Conservation (phyloP, 495 filamentous ascomycete genomes). For the Aspergillus sparsus region DNA sequence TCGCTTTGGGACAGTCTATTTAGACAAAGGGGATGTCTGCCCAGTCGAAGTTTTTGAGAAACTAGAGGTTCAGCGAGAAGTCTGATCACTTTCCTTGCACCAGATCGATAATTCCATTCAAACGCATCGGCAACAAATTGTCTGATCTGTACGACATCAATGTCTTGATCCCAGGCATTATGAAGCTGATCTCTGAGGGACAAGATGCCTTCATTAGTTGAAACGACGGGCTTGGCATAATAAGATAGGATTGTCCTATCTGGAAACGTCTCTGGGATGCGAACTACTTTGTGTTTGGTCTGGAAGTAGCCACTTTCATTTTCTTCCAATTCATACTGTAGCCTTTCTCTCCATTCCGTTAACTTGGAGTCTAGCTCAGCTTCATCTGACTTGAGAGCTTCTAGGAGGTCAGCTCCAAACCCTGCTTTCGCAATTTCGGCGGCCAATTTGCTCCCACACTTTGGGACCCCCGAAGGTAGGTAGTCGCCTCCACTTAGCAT, state of each 20-base stretch:
- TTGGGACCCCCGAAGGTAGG: conserved; percentile 80
- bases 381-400: conserved; percentile 50
- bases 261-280: conserved; percentile 80
- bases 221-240: conserved; percentile 84
- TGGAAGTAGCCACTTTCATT: conserved; percentile 85
- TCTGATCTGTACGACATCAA: conserved; percentile 69
- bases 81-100: conserved; percentile 81
- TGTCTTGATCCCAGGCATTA: conserved; percentile 61
- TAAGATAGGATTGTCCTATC: conserved; percentile 75
- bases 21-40: conserved; percentile 26
- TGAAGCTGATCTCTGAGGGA: conserved; percentile 48
- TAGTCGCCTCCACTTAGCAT: conserved; percentile 98
- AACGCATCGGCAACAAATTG: conserved; percentile 76
- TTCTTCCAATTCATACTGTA: conserved; percentile 73
- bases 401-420: conserved; percentile 78
- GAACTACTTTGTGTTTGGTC: conserved; percentile 68
- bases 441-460: conserved; percentile 83
- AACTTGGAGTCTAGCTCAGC: conserved; percentile 51
- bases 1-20: conserved; percentile 34
- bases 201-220: conserved; percentile 58
- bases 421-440: conserved; percentile 88
- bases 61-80: conserved; percentile 79
- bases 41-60: conserved; percentile 59
- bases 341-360: conserved; percentile 69
- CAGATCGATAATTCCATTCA: conserved; percentile 76